Evolutionary conservation across 768 basidiomycete genomes (phyloP).

Genomic region (Boletus rufocinnamomeus): DNA sequence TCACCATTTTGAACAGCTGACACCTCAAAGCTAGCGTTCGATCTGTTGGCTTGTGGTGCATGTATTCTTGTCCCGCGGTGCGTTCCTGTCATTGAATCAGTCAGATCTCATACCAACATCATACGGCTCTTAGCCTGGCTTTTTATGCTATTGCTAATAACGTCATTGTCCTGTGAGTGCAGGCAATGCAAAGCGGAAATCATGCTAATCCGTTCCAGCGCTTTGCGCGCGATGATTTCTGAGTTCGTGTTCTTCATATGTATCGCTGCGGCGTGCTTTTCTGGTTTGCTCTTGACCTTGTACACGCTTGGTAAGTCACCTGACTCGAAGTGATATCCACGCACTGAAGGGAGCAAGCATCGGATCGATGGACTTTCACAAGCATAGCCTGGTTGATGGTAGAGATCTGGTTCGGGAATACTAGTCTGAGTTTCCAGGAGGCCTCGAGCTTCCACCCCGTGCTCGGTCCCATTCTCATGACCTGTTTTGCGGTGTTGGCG

Average conservation of each 20-base stretch:
- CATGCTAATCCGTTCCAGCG: slow-evolving; percentile 43
- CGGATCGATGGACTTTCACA: slow-evolving; percentile 35
- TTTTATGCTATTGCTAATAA: slow-evolving; percentile 82
- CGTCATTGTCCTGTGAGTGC: slow-evolving; percentile 69
- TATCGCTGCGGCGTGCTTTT: slow-evolving; percentile 79
- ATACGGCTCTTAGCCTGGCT: slow-evolving; percentile 50
- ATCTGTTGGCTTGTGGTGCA: slow-evolving; percentile 80
- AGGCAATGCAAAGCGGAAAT: neutral
- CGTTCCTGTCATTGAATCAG: slow-evolving; percentile 8
- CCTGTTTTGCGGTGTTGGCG: slow-evolving; percentile 73
- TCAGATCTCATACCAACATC: neutral
- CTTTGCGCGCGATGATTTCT: slow-evolving; percentile 78
- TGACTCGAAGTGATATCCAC: slow-evolving; percentile 17
- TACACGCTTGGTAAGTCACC: slow-evolving; percentile 46
- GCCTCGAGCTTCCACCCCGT: slow-evolving; percentile 64
- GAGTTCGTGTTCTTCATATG: slow-evolving; percentile 80
- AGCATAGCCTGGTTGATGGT: slow-evolving; percentile 82
- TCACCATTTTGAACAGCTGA: slow-evolving; percentile 34
- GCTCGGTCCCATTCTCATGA: slow-evolving; percentile 80
- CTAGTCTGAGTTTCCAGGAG: slow-evolving; percentile 58
- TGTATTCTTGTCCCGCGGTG: slow-evolving; percentile 85
- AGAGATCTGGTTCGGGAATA: slow-evolving; percentile 86
- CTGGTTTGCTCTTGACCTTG: slow-evolving; percentile 65
- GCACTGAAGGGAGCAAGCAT: slow-evolving; percentile 32
- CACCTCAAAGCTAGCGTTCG: slow-evolving; percentile 67